These are phyloP conservation scores for Vitis amurensis DNA, from an alignment of 164 flowering plant species.

Conservation along the genomic window DNA sequence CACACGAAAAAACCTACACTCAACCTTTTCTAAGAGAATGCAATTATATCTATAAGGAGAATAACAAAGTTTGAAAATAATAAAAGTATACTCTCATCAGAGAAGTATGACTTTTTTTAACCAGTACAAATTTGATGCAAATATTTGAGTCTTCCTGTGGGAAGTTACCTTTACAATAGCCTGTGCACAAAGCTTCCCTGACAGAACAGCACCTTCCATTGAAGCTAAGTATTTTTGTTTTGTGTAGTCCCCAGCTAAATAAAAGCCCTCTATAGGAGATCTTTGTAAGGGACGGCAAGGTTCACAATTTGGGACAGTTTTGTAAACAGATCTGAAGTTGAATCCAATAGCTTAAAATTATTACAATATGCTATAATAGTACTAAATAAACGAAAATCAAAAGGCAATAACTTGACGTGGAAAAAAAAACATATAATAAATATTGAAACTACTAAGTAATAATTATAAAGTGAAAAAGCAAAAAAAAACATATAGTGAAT, in stretches of 20 bases:
- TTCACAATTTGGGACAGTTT: slow-evolving; percentile 85
- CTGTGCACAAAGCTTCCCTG: slow-evolving; percentile 97
- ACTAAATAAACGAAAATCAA: not conserved
- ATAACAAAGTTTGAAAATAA: no score
- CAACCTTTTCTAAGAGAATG: no score
- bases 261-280: slow-evolving; percentile 92
- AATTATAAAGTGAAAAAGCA: not conserved
- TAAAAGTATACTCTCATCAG: no score
- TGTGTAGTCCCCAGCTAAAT: slow-evolving; percentile 95
- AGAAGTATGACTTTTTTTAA: no score
- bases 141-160: no score
- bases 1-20: no score
- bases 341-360: not conserved
- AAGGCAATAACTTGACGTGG: not conserved
- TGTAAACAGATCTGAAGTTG: slow-evolving; percentile 81
- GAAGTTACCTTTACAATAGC: slow-evolving; percentile 81
- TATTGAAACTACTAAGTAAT: not conserved
- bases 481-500: no score
- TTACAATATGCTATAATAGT: not conserved
- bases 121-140: no score
- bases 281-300: slow-evolving; percentile 93
- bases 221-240: slow-evolving; percentile 98
- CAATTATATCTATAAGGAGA: no score
- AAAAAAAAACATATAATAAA: not conserved
- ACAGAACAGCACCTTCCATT: slow-evolving; percentile 99